These are phyloP conservation scores for Fusarium chuoi DNA, from an alignment of 2,329 filamentous ascomycete species.

Conservation along the genomic window DNA sequence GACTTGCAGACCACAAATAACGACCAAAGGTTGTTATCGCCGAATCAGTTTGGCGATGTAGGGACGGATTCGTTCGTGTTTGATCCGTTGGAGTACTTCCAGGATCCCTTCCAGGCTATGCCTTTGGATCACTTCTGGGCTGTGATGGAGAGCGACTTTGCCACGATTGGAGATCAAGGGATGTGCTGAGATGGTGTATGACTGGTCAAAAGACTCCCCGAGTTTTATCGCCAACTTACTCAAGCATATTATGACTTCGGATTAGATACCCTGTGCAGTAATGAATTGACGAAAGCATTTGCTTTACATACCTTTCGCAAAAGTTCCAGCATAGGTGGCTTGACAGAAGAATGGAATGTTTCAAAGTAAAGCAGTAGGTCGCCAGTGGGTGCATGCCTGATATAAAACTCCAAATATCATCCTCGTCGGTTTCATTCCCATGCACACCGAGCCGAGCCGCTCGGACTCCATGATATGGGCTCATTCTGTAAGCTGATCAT, in stretches of 20 bases:
- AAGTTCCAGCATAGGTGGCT: neutral
- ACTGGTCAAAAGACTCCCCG: neutral
- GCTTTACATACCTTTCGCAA: neutral
- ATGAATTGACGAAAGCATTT: neutral
- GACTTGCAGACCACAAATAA: neutral
- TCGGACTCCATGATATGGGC: neutral
- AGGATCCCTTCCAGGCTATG: conserved; percentile 40
- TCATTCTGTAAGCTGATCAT: neutral
- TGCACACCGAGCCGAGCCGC: conserved; percentile 19
- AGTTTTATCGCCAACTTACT: neutral
- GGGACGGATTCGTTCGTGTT: conserved; percentile 13
- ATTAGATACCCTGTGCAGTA: neutral
- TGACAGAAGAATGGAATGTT: too few relatives aligned
- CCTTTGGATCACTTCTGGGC: conserved; percentile 41
- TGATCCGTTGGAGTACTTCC: conserved; percentile 31
- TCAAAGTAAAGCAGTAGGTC: too few relatives aligned
- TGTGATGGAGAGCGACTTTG: conserved; percentile 38
- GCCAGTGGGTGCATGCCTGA: neutral
- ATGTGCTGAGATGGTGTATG: neutral
- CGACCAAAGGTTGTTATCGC: conserved; percentile 10
- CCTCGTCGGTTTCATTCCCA: neutral
- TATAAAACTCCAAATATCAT: neutral
- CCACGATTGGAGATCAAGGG: conserved; percentile 16
- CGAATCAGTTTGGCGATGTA: neutral
- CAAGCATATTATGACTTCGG: neutral